These are phyloP conservation scores for Stromatinia cepivora DNA, from an alignment of 2,329 filamentous ascomycete genomes.

Conservation along the genomic window DNA sequence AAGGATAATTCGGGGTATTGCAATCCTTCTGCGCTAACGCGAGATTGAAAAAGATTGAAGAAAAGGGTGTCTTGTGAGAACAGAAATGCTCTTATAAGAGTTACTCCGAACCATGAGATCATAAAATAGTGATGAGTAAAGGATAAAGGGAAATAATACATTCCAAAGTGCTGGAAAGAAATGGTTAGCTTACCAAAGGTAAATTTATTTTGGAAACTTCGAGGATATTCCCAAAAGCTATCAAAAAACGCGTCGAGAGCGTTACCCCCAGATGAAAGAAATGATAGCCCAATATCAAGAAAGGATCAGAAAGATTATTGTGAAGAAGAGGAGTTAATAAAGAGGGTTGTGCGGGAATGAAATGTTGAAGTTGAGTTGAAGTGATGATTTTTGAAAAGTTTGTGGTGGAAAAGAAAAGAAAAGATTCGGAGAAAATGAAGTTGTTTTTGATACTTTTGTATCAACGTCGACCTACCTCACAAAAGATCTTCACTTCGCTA, in stretches of 20 bases:
- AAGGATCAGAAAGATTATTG: not conserved
- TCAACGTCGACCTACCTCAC: not conserved
- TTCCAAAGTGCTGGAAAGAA: not conserved
- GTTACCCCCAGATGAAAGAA: not conserved
- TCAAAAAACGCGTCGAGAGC: not conserved
- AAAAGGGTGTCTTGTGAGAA: not conserved
- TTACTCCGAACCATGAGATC: not conserved
- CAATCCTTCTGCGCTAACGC: not conserved
- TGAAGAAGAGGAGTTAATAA: not conserved
- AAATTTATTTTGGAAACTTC: not conserved
- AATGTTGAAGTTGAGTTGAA: not conserved
- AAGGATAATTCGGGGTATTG: not conserved
- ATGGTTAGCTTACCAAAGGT: not conserved
- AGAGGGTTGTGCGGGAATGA: not conserved
- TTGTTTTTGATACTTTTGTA: not conserved
- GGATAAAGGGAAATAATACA: not conserved
- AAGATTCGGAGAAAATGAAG: not conserved
- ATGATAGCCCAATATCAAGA: not conserved
- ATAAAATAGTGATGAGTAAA: not conserved
- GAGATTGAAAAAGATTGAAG: not conserved
- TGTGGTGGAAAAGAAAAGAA: not conserved
- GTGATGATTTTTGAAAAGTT: not conserved
- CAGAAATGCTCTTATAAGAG: slow-evolving; percentile 1
- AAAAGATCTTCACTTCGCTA: not conserved
- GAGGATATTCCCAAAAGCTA: not conserved